phyloP scores from a whole-genome alignment of 805 yeast species.

The Kodamaea laetipori region DNA sequence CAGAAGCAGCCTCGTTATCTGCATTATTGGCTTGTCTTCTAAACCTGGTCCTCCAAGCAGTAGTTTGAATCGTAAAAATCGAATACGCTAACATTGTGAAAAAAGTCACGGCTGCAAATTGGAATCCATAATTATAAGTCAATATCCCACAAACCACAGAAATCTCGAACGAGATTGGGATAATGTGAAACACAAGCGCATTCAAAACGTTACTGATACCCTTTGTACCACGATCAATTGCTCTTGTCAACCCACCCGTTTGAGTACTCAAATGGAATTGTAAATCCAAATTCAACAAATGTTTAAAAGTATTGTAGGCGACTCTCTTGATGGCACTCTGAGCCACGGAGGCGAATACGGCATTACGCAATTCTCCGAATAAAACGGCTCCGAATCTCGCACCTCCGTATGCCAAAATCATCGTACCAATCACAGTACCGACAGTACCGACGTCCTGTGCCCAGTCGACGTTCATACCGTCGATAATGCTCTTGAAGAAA shows the following conservation, averaged over 20 bases:
- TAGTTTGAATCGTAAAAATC: conserved; percentile 82
- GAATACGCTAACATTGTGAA: conserved; percentile 89
- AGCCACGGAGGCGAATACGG: conserved; percentile 93
- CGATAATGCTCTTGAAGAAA: conserved; percentile 82
- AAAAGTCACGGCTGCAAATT: conserved; percentile 87
- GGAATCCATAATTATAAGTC: conserved; percentile 86
- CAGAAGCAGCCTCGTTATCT: conserved; percentile 93
- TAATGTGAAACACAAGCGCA: conserved; percentile 96
- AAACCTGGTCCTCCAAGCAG: conserved; percentile 95
- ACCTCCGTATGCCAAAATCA: conserved; percentile 85
- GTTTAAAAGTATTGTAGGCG: conserved; percentile 83
- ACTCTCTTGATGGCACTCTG: conserved; percentile 91
- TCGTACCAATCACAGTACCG: conserved; percentile 63
- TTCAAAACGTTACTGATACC: conserved; percentile 91
- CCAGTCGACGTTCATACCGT: conserved; percentile 93
- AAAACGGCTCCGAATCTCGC: conserved; percentile 93
- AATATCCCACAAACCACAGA: conserved; percentile 90
- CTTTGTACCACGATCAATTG: conserved; percentile 96
- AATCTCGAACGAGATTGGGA: conserved; percentile 91
- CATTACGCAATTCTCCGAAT: conserved; percentile 93
- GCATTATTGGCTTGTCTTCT: conserved; percentile 86
- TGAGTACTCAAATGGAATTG: conserved; percentile 89
- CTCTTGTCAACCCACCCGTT: conserved; percentile 95
- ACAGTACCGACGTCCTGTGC: conserved; percentile 58
- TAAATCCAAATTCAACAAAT: conserved; percentile 78